Conservation (phyloP, 2,329 filamentous ascomycete genomes). For the Aspergillus pseudoterreus region DNA sequence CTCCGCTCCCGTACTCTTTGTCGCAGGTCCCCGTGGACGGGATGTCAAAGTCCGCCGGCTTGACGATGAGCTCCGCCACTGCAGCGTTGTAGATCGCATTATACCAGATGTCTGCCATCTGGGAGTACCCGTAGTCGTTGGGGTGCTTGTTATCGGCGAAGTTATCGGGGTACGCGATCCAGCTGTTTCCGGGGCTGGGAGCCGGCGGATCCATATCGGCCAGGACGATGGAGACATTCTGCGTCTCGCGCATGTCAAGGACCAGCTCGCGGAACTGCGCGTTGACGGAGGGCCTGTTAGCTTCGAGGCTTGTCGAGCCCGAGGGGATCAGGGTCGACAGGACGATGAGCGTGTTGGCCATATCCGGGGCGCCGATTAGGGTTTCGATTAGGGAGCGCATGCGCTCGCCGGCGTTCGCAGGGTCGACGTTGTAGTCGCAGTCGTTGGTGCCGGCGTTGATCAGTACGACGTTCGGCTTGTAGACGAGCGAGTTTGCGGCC, state of each 20-base stretch:
- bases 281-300: constrained; percentile 15
- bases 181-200: background rate
- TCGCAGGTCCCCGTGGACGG: too few relatives aligned
- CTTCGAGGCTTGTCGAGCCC: background rate
- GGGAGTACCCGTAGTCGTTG: constrained; percentile 18
- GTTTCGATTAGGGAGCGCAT: constrained; percentile 23
- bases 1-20: too few relatives aligned
- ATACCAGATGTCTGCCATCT: constrained; percentile 29
- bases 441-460: constrained; percentile 36
- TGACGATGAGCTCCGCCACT: background rate
- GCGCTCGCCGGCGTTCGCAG: constrained; percentile 16
- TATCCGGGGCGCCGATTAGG: constrained; percentile 13
- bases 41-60: too few relatives aligned
- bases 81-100: constrained; percentile 7
- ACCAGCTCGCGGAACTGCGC: constrained; percentile 23
- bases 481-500: constrained; percentile 4
- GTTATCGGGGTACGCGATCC: background rate
- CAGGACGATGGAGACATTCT: constrained; percentile 19
- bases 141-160: constrained; percentile 23
- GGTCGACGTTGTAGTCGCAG: constrained; percentile 19
- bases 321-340: constrained; percentile 32
- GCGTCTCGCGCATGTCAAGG: constrained; percentile 13
- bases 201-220: constrained; percentile 25
- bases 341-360: constrained; percentile 27
- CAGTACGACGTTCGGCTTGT: constrained; percentile 26